Conservation (phyloP, 495 filamentous ascomycete species). For the Tuber aestivum region DNA sequence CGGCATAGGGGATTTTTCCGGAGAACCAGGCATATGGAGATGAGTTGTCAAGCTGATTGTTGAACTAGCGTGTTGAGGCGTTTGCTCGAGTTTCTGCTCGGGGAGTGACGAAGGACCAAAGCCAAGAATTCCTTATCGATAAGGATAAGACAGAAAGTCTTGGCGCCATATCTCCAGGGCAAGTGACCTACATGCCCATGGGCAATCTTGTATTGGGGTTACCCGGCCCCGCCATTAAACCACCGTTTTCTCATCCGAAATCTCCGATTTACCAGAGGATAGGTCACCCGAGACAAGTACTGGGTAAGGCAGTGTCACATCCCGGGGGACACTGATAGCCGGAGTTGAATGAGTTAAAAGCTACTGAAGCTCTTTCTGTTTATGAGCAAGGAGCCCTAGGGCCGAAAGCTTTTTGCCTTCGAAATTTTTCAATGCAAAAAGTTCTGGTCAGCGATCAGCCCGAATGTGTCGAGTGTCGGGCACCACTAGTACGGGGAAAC, state of each 20-base stretch:
- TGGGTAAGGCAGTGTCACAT: neutral
- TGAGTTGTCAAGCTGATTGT: neutral
- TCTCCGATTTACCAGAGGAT: neutral
- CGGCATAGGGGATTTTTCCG: neutral
- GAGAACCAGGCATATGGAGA: neutral
- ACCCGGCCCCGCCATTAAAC: neutral
- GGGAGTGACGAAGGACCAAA: neutral
- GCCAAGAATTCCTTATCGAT: slow-evolving; percentile 3
- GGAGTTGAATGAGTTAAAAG: neutral
- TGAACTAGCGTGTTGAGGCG: neutral
- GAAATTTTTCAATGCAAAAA: neutral
- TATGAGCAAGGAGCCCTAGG: neutral
- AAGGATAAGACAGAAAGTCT: neutral
- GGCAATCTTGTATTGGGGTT: neutral
- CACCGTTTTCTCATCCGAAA: neutral
- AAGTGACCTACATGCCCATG: too few relatives aligned
- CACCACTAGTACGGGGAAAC: neutral
- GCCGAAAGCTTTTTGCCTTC: neutral
- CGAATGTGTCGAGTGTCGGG: too few relatives aligned
- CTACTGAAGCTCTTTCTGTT: neutral
- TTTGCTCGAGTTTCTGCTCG: neutral
- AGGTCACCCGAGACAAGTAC: neutral
- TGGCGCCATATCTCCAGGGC: neutral
- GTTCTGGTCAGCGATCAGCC: too few relatives aligned
- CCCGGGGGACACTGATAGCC: neutral